These are phyloP conservation scores for Penicillium lividum DNA, from an alignment of 495 filamentous ascomycete species.

Conservation along the genomic window DNA sequence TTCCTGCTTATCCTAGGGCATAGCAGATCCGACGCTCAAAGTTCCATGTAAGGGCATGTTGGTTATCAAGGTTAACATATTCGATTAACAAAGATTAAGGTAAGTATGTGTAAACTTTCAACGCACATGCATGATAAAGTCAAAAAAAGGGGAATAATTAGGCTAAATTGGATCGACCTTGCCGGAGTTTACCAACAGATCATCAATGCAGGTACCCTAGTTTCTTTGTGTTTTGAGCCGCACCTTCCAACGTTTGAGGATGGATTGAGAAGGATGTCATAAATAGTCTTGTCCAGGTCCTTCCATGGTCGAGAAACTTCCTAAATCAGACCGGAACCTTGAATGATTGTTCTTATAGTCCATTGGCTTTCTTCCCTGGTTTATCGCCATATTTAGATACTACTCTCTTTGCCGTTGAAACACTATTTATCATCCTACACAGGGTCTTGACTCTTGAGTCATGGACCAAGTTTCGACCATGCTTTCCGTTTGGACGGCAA, in stretches of 20 bases:
- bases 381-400: background rate
- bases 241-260: background rate
- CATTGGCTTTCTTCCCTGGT: background rate
- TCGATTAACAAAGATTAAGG: no score
- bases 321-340: background rate
- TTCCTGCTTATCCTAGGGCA: no score
- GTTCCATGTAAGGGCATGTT: no score
- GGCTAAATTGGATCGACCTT: background rate
- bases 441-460: background rate
- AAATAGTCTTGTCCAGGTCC: background rate
- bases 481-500: background rate
- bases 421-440: background rate
- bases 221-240: background rate
- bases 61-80: no score
- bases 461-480: background rate
- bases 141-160: background rate
- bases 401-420: background rate
- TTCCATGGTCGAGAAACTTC: background rate
- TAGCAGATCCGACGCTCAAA: no score
- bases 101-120: background rate
- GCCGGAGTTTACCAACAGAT: background rate
- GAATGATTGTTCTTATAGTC: background rate
- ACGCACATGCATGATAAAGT: background rate
- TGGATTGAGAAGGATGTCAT: background rate
- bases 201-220: no score